These are phyloP conservation scores for Omphalea diandra DNA, from an alignment of 441 rosid species.

Conservation along the genomic window DNA sequence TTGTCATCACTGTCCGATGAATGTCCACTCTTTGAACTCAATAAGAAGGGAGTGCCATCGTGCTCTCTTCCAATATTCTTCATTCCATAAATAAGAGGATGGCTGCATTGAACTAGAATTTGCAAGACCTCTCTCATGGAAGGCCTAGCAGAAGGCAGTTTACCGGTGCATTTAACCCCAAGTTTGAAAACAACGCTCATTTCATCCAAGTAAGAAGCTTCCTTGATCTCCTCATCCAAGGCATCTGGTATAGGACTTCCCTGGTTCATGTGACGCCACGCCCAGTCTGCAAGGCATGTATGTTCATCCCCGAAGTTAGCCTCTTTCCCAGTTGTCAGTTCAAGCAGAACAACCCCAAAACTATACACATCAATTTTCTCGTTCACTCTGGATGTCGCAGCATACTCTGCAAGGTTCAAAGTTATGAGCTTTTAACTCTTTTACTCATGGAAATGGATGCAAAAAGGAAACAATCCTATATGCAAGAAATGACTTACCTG, in stretches of 20 bases:
- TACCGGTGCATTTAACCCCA: slow-evolving; percentile 50
- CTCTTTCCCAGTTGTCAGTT: slow-evolving; percentile 57
- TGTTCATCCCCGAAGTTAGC: slow-evolving; percentile 42
- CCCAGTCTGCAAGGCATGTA: slow-evolving; percentile 49
- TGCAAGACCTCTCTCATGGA: slow-evolving; percentile 43
- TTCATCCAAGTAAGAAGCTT: slow-evolving; percentile 35
- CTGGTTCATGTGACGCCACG: slow-evolving; percentile 39
- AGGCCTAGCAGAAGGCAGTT: slow-evolving; percentile 45
- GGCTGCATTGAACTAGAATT: slow-evolving; percentile 25
- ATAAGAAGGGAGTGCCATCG: slow-evolving; percentile 31
- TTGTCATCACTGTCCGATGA: slow-evolving; percentile 17
- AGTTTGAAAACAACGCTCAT: slow-evolving; percentile 51
- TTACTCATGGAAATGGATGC: too few relatives aligned
- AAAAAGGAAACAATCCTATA: background rate
- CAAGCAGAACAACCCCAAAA: slow-evolving; percentile 62
- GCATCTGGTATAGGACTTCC: slow-evolving; percentile 37
- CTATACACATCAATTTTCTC: slow-evolving; percentile 61
- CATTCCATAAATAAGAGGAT: background rate
- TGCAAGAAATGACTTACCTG: slow-evolving; percentile 44
- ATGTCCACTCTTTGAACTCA: slow-evolving; percentile 20
- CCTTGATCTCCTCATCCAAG: slow-evolving; percentile 40
- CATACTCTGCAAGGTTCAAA: slow-evolving; percentile 40
- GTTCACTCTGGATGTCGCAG: slow-evolving; percentile 35
- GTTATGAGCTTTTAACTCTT: too few relatives aligned
- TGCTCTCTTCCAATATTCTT: slow-evolving; percentile 20